These are phyloP conservation scores for Auriscalpium orientale DNA, from an alignment of 768 basidiomycete genomes.

Conservation along the genomic window DNA sequence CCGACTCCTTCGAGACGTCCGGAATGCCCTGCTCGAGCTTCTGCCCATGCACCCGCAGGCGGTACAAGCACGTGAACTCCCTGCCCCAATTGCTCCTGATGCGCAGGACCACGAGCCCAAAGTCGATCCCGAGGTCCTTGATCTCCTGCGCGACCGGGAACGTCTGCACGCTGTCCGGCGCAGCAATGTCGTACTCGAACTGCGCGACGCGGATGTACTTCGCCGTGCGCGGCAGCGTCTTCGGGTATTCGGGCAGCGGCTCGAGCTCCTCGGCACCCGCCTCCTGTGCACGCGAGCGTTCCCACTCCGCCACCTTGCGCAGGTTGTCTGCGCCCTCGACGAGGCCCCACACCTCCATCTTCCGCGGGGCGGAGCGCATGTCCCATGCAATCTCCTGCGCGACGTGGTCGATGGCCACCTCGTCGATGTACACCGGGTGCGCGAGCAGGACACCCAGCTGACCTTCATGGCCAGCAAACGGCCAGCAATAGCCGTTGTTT, in stretches of 20 bases:
- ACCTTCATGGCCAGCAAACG: conserved; percentile 71
- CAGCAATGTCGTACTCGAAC: conserved; percentile 40
- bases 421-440: conserved; percentile 45
- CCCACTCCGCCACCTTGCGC: conserved; percentile 51
- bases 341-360: conserved; percentile 89
- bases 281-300: conserved; percentile 18
- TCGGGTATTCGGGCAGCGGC: conserved; percentile 20
- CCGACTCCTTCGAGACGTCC: too few species aligned
- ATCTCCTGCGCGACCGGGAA: conserved; percentile 49
- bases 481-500: conserved; percentile 88
- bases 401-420: conserved; percentile 85
- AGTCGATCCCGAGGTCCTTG: conserved; percentile 64
- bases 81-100: conserved; percentile 86
- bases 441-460: conserved; percentile 80
- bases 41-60: conserved; percentile 73
- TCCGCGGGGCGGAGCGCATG: conserved; percentile 68
- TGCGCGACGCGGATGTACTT: conserved; percentile 36
- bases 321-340: conserved; percentile 74
- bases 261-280: conserved; percentile 16
- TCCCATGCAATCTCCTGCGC: conserved; percentile 77
- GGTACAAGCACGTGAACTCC: conserved; percentile 85
- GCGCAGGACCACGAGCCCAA: conserved; percentile 75
- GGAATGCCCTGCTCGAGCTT: conserved; percentile 21
- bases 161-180: conserved; percentile 37
- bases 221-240: conserved; percentile 20